Base-by-base conservation (phyloP, 768 basidiomycete species). In the Calocera cornea region DNA sequence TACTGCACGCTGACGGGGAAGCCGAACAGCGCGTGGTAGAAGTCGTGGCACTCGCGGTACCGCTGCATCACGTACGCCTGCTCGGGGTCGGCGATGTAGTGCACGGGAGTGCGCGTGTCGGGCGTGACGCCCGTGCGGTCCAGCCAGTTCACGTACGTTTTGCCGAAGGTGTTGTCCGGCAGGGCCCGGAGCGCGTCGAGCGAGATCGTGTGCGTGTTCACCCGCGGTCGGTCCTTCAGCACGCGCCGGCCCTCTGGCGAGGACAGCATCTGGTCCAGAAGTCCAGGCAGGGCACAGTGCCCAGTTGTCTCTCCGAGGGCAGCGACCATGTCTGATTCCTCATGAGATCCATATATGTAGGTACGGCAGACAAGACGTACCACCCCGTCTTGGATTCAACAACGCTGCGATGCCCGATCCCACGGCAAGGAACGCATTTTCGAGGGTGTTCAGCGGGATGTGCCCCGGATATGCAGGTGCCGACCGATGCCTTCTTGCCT, bases 1-100 rank as follows among this genome's bases (percentile, higher is more conserved):
- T 89, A 91, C 67, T 89, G 85, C 73, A 95, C 89, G 69, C 87
- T 87, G 68, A 97, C 92, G 0, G 93, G 94, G 10, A 98, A 82
- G 72, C 86, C 86, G 78, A 86, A 87, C 69, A 98, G 83, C 73
- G 90, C 91, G 74, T 99, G 97, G 74, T 97, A 97, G 71, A 98
- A 88, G 78, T 99, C 95, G 77, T 99, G 97, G 70, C 90, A 95
- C 78, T 99, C 95, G 29, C 95, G 88, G 76, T 98, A 99, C 64
- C 95, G 88, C 71, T 95, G 92, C 89, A 99, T 92, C 66, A 98
- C 90, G 76, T 97, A 98, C 29, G 97, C 97, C 12, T 97, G 84
- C 73, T 97, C 95, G 1, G 94, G 93, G 73, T 97, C 92, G 73
- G 89, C 85, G 67, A 98, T 88, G 73, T 97, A 98, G 71, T 88